A percentile compares a stretch with the other conserved stretches of the same genome.
phyloP scores from a whole-genome alignment of 2,329 filamentous ascomycete genomes.

The Colletotrichum sp. region DNA sequence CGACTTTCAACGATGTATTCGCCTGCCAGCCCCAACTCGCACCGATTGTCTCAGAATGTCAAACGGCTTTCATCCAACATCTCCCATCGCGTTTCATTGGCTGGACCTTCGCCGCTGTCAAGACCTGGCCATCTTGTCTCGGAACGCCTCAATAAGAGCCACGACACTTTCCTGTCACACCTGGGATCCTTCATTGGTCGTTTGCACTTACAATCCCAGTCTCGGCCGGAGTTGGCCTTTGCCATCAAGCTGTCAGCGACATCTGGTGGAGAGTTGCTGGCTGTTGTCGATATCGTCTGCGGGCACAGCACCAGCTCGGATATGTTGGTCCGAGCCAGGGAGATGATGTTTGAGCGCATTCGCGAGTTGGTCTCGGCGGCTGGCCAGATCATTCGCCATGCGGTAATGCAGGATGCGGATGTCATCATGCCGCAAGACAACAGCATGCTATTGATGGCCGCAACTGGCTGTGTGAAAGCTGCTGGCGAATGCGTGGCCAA shows the following conservation, averaged over 20 bases:
- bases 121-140: constrained; percentile 80
- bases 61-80: constrained; percentile 59
- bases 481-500: constrained; percentile 92
- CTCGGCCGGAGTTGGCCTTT: constrained; percentile 79
- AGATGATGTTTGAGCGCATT: constrained; percentile 80
- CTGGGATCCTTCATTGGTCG: constrained; percentile 91
- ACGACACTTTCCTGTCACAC: constrained; percentile 89
- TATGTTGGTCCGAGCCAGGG: constrained; percentile 70
- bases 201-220: constrained; percentile 90
- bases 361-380: constrained; percentile 82
- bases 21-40: constrained; percentile 29
- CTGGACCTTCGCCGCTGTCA: constrained; percentile 66
- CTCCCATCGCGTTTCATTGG: constrained; percentile 79
- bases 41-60: constrained; percentile 42
- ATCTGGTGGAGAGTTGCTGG: constrained; percentile 80
- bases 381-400: constrained; percentile 75
- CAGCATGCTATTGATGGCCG: constrained; percentile 75
- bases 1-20: constrained; percentile 53
- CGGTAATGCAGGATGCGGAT: constrained; percentile 74
- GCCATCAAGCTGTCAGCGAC: constrained; percentile 85
- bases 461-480: constrained; percentile 86
- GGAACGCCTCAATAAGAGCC: constrained; percentile 77
- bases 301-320: constrained; percentile 75
- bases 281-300: constrained; percentile 82
- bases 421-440: constrained; percentile 83